Percentiles rank a stretch among this genome's conserved stretches.
phyloP scores from a whole-genome alignment of 257 asterid genomes.

The Ajuga chamaepitys region DNA sequence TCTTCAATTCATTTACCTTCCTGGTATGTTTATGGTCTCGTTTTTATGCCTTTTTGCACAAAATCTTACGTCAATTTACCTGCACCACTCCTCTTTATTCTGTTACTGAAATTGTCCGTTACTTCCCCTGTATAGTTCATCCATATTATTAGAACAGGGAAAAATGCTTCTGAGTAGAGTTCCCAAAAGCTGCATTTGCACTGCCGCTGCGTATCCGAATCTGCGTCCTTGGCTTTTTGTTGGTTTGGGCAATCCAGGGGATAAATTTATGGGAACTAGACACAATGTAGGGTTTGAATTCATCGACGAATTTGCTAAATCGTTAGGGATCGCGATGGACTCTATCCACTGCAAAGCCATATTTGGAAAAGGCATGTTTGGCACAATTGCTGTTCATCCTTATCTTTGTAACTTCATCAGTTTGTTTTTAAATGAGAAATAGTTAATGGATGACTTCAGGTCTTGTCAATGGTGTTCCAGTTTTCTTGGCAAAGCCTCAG shows the following conservation, averaged over 20 bases:
- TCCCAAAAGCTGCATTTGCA: conserved; percentile 31
- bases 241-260: conserved; percentile 96
- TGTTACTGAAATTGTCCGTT: too few species aligned
- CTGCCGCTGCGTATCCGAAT: conserved; percentile 15
- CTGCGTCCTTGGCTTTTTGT: conserved; percentile 83
- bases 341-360: conserved; percentile 73
- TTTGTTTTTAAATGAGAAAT: neutral
- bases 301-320: conserved; percentile 70
- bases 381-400: neutral
- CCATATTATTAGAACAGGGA: neutral
- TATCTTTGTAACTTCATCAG: neutral
- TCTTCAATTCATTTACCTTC: too few species aligned
- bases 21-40: too few species aligned
- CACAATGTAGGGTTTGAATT: conserved; percentile 90
- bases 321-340: conserved; percentile 58
- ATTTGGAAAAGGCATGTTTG: conserved; percentile 68
- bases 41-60: too few species aligned
- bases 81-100: too few species aligned
- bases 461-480: conserved; percentile 57
- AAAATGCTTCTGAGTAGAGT: conserved; percentile 45
- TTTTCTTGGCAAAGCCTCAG: conserved; percentile 90
- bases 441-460: conserved; percentile 36
- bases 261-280: conserved; percentile 64
- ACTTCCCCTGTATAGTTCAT: neutral
- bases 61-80: too few species aligned